Percentiles rank a stretch among this genome's conserved stretches.
Conservation (phyloP, 441 rosid genomes). For the Adansonia grandidieri region DNA sequence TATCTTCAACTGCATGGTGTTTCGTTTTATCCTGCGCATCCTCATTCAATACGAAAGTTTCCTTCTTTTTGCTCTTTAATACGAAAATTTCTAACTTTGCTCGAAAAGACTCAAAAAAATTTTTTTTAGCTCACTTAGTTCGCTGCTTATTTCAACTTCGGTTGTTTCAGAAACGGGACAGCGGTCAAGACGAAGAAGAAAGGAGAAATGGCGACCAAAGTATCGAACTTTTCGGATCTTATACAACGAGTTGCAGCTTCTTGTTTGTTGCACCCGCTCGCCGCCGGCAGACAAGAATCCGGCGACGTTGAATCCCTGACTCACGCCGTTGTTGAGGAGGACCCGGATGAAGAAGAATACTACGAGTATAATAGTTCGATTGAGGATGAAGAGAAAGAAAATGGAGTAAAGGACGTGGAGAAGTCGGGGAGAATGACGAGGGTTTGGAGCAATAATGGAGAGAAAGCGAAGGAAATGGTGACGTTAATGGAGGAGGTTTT, state of each 20-base stretch:
- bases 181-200: conserved; percentile 49
- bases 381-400: conserved; percentile 38
- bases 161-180: conserved; percentile 37
- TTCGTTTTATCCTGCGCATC: conserved; percentile 13
- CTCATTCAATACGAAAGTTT: not conserved
- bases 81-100: not conserved
- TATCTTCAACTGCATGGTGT: conserved; percentile 14
- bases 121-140: not conserved
- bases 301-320: conserved; percentile 31
- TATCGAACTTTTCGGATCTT: conserved; percentile 84
- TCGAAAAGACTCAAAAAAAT: not conserved
- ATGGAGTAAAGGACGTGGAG: conserved; percentile 29
- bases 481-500: conserved; percentile 72
- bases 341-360: conserved; percentile 36
- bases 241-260: conserved; percentile 88
- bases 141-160: not conserved
- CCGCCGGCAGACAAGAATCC: conserved; percentile 56
- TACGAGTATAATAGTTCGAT: conserved; percentile 32
- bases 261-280: conserved; percentile 85
- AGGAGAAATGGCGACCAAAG: conserved; percentile 70
- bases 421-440: conserved; percentile 24
- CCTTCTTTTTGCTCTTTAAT: too few relatives aligned
- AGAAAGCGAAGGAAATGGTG: conserved; percentile 62
- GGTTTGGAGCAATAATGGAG: conserved; percentile 38
- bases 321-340: conserved; percentile 33